A percentile compares a stretch with the other conserved stretches of the same genome.
These are phyloP conservation scores for Nissolia schottii DNA, from an alignment of 306 rosid species.

Conservation along the genomic window DNA sequence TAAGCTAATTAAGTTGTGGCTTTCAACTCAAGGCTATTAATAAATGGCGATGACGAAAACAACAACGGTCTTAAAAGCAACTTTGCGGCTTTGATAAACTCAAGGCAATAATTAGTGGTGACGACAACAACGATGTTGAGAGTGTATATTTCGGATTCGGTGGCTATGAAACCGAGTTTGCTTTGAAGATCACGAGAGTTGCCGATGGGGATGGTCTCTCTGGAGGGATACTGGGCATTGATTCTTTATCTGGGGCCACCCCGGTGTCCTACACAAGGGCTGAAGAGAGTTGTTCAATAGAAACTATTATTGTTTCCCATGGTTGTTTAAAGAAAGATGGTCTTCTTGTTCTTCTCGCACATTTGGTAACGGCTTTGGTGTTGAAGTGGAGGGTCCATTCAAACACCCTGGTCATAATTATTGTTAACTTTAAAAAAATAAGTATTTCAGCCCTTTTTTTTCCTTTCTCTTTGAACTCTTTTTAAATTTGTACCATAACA, in stretches of 20 bases:
- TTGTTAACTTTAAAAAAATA: no score
- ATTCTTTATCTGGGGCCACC: neutral
- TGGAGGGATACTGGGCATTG: neutral
- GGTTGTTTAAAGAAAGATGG: neutral
- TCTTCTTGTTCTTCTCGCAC: neutral
- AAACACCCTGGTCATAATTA: no score
- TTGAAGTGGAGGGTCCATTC: no score
- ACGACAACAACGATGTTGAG: neutral
- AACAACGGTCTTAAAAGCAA: no score
- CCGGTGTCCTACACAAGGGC: neutral
- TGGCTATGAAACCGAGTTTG: conserved; percentile 3
- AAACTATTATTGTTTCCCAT: neutral
- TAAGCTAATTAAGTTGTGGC: neutral
- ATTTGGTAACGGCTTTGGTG: no score
- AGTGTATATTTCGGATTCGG: conserved; percentile 5
- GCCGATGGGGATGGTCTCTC: neutral
- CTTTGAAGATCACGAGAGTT: neutral
- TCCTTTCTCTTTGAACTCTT: no score
- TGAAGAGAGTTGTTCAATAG: neutral
- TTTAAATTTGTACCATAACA: no score
- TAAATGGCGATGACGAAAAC: no score
- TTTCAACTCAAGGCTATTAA: conserved; percentile 15
- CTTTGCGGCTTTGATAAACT: conserved; percentile 21
- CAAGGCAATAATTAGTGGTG: no score
- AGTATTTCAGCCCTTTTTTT: no score